These are phyloP conservation scores for Neurospora sp. DNA, from an alignment of 495 filamentous ascomycete species.

Conservation along the genomic window DNA sequence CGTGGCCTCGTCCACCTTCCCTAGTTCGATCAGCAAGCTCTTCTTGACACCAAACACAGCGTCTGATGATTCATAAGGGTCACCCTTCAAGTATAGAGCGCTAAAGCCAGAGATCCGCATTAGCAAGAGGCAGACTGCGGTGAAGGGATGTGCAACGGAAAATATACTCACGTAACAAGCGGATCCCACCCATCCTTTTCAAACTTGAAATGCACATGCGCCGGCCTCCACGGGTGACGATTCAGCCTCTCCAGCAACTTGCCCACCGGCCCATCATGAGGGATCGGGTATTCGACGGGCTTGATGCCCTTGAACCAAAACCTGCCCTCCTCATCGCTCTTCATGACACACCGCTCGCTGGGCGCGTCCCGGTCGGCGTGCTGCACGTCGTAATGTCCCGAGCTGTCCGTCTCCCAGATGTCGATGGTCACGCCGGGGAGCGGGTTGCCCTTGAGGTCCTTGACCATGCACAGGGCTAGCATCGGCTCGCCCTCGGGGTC, in stretches of 20 bases:
- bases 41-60: slow-evolving; percentile 91
- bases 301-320: slow-evolving; percentile 89
- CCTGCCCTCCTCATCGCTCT: slow-evolving; percentile 53
- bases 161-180: slow-evolving; percentile 65
- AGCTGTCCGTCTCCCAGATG: slow-evolving; percentile 89
- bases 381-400: slow-evolving; percentile 86
- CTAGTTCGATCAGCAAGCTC: slow-evolving; percentile 65
- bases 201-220: slow-evolving; percentile 96
- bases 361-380: slow-evolving; percentile 57
- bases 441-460: slow-evolving; percentile 57
- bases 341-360: slow-evolving; percentile 74
- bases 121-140: not conserved
- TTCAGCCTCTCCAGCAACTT: slow-evolving; percentile 59
- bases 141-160: not conserved
- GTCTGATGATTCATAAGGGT: slow-evolving; percentile 85
- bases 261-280: slow-evolving; percentile 82
- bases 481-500: slow-evolving; percentile 62
- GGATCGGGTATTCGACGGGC: slow-evolving; percentile 84
- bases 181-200: slow-evolving; percentile 72
- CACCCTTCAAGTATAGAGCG: slow-evolving; percentile 71
- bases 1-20: slow-evolving; percentile 47
- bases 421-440: slow-evolving; percentile 66
- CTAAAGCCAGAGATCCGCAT: slow-evolving; percentile 20
- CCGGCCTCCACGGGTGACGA: slow-evolving; percentile 72
- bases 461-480: slow-evolving; percentile 67